Conservation (phyloP, 371 early-diverging fungal genomes). For the Mycotypha africana region DNA sequence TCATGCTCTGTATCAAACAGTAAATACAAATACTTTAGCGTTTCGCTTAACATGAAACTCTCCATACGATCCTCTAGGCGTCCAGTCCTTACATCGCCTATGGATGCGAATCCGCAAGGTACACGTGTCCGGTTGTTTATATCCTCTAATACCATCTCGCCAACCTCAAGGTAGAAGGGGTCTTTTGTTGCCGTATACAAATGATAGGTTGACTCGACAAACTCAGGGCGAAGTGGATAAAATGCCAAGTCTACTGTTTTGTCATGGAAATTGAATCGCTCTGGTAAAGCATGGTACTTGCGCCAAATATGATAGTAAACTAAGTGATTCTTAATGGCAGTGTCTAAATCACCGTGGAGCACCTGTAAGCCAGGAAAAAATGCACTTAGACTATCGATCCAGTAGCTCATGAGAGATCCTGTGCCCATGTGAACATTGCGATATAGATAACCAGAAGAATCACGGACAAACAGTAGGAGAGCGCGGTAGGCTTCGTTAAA, state of each 20-base stretch:
- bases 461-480: slow-evolving; percentile 57
- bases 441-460: slow-evolving; percentile 75
- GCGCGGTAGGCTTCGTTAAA: slow-evolving; percentile 81
- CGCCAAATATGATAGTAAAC: slow-evolving; percentile 85
- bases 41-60: slow-evolving; percentile 91
- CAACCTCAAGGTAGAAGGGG: slow-evolving; percentile 87
- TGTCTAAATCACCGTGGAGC: slow-evolving; percentile 73
- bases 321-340: slow-evolving; percentile 76
- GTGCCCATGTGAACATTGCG: slow-evolving; percentile 80
- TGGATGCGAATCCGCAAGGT: slow-evolving; percentile 80
- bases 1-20: slow-evolving; percentile 47
- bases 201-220: slow-evolving; percentile 91
- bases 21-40: slow-evolving; percentile 89
- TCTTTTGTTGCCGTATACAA: slow-evolving; percentile 87
- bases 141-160: slow-evolving; percentile 80
- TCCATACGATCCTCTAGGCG: slow-evolving; percentile 87
- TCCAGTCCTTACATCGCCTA: slow-evolving; percentile 63
- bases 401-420: slow-evolving; percentile 60
- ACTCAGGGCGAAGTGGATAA: slow-evolving; percentile 92
- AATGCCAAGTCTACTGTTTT: slow-evolving; percentile 57
- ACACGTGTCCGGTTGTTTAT: slow-evolving; percentile 67
- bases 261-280: slow-evolving; percentile 72
- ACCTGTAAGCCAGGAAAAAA: slow-evolving; percentile 92
- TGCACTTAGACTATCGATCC: slow-evolving; percentile 90
- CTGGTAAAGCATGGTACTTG: slow-evolving; percentile 79